phyloP scores from a whole-genome alignment of 2,329 filamentous ascomycete species.

The Pseudogymnoascus sp. region DNA sequence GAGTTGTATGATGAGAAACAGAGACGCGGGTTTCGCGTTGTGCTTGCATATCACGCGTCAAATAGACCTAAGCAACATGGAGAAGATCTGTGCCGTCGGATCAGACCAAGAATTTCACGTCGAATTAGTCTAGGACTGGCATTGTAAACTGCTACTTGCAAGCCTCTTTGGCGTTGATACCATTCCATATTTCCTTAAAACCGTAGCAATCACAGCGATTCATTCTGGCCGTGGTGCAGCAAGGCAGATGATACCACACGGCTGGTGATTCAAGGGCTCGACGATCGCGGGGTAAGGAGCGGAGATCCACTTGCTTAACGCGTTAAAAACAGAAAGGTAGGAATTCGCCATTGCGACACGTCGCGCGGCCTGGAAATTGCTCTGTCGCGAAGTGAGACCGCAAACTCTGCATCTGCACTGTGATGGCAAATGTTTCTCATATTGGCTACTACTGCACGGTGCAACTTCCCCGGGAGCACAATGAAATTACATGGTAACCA shows the following conservation, averaged over 20 bases:
- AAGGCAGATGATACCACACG: background rate
- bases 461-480: background rate
- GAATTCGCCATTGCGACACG: background rate
- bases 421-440: slow-evolving; percentile 1
- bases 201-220: background rate
- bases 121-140: background rate
- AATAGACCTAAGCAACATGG: background rate
- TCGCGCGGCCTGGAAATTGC: background rate
- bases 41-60: slow-evolving; percentile 3
- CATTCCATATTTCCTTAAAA: background rate
- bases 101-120: background rate
- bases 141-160: background rate
- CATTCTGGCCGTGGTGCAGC: background rate
- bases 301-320: background rate
- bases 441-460: background rate
- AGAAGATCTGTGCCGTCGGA: background rate
- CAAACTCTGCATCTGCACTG: background rate
- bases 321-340: background rate
- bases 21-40: background rate
- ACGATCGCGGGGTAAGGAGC: background rate
- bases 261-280: background rate
- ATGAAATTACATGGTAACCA: background rate
- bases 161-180: background rate
- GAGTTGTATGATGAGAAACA: background rate
- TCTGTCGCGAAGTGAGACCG: background rate